phyloP scores from a whole-genome alignment of 306 rosid species.

The Vigna trinervia region DNA sequence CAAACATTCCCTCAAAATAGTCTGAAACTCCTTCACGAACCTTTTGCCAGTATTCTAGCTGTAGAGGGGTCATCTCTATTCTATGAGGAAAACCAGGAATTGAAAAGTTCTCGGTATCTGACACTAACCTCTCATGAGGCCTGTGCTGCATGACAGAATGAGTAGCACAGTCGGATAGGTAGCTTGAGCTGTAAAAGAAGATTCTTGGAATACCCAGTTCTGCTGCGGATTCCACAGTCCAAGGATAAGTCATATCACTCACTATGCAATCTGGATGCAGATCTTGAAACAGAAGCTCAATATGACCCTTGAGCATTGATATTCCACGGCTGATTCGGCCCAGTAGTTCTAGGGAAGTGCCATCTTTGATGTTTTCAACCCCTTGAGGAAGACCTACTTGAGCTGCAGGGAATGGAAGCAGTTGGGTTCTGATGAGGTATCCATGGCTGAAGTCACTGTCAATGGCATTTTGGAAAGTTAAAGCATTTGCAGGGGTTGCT shows the following conservation, averaged over 20 bases:
- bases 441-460: conserved; percentile 11
- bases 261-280: conserved; percentile 26
- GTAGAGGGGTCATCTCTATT: conserved; percentile 31
- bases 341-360: conserved; percentile 16
- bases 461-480: conserved; percentile 27
- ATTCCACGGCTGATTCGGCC: conserved; percentile 18
- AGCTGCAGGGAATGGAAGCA: conserved; percentile 41
- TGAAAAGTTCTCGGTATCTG: conserved; percentile 27
- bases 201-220: conserved; percentile 44
- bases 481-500: conserved; percentile 41
- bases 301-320: conserved; percentile 22
- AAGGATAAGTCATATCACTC: conserved; percentile 43
- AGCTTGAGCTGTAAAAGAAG: conserved; percentile 43
- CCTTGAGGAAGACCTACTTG: conserved; percentile 46
- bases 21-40: not conserved
- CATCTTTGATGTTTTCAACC: conserved; percentile 37
- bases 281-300: not conserved
- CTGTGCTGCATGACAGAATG: conserved; percentile 33
- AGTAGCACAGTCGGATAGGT: conserved; percentile 21
- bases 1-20: not conserved
- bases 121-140: conserved; percentile 36
- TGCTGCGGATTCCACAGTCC: conserved; percentile 41
- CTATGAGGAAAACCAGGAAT: conserved; percentile 41
- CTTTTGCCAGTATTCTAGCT: conserved; percentile 5
- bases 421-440: conserved; percentile 31